Conservation (phyloP, 495 filamentous ascomycete species). For the Aspergillus sclerotioniger region DNA sequence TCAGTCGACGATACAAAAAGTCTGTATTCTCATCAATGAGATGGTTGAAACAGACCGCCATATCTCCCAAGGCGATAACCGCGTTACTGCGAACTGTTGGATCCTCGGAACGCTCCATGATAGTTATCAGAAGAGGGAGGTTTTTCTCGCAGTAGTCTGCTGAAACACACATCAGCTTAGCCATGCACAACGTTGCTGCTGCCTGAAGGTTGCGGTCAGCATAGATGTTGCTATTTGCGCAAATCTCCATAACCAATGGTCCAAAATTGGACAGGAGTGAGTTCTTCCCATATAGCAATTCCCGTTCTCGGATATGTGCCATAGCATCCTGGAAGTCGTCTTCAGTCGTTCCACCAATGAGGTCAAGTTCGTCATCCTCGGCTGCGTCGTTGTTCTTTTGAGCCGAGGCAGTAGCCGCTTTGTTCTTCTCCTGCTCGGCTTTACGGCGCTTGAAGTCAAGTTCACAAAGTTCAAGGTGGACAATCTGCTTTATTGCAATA, state of each 20-base stretch:
- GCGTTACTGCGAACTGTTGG: slow-evolving; percentile 91
- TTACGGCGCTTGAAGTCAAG: slow-evolving; percentile 96
- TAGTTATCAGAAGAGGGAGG: slow-evolving; percentile 91
- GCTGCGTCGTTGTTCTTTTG: slow-evolving; percentile 47
- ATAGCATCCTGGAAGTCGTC: slow-evolving; percentile 98
- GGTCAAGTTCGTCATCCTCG: slow-evolving; percentile 79
- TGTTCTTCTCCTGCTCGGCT: slow-evolving; percentile 86
- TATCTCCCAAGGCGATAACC: slow-evolving; percentile 94
- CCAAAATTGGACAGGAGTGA: slow-evolving; percentile 88
- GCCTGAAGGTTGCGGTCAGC: slow-evolving; percentile 84
- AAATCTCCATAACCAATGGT: slow-evolving; percentile 86
- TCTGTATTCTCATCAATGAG: slow-evolving; percentile 99
- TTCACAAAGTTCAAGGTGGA: slow-evolving; percentile 98
- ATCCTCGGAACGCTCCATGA: slow-evolving; percentile 89
- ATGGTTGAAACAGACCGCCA: slow-evolving; percentile 99
- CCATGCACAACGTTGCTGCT: slow-evolving; percentile 91
- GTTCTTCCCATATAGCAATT: slow-evolving; percentile 82
- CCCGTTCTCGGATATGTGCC: slow-evolving; percentile 88
- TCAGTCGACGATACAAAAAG: slow-evolving; percentile 90
- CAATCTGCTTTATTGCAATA: slow-evolving; percentile 97
- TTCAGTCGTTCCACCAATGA: slow-evolving; percentile 96
- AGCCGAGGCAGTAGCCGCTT: slow-evolving; percentile 50
- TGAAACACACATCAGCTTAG: slow-evolving; percentile 96
- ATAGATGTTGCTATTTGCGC: slow-evolving; percentile 89
- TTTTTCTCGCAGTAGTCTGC: slow-evolving; percentile 94